Evolutionary conservation across 1,284 basidiomycete genomes (phyloP), one percentile per base, ranked within the genome.

Genomic region (Boletus sp.): DNA sequence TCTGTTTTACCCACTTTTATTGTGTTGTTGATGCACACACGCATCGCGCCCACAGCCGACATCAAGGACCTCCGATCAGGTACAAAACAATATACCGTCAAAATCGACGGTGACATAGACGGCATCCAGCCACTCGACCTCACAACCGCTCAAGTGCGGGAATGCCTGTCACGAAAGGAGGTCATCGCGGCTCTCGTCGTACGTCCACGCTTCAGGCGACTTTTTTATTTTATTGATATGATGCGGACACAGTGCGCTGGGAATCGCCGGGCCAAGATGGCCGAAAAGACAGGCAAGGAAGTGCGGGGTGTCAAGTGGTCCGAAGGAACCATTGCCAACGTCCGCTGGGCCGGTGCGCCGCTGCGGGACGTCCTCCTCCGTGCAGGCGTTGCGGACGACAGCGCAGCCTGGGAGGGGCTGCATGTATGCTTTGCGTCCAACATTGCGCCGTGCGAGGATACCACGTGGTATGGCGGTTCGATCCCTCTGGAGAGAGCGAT

Each of bases 181-280:
- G 72, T 81, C 2, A 70, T 80, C 5, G 80, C 83, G 14, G 74
- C 71, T 32, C 72, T 84, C 16, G 78, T 84, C 69, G 83, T 80
- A 54, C 49, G 73, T 64, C 16, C 22, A 34, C 19, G 17, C 8
- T 8, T 10, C n/a, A n/a, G n/a, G n/a, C n/a, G n/a, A n/a, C n/a
- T n/a, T n/a, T n/a, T n/a, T n/a, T n/a, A n/a, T n/a, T n/a, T n/a
- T n/a, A n/a, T n/a, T n/a, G n/a, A n/a, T n/a, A n/a, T n/a, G n/a
- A n/a, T n/a, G n/a, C n/a, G 84, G 80, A 35, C 10, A 25, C 44
- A 85, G 81, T 85, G 83, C 54, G 83, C 84, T 14, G 83, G 83
- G 10, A 84, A 84, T 56, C 69, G 82, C 52, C 72, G 83, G 16
- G 78, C 75, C 50, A 78, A 81, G 64, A 85, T 85, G 82, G 74